phyloP scores from a whole-genome alignment of 345 rosid species.

The Lenwebbia sp. region DNA sequence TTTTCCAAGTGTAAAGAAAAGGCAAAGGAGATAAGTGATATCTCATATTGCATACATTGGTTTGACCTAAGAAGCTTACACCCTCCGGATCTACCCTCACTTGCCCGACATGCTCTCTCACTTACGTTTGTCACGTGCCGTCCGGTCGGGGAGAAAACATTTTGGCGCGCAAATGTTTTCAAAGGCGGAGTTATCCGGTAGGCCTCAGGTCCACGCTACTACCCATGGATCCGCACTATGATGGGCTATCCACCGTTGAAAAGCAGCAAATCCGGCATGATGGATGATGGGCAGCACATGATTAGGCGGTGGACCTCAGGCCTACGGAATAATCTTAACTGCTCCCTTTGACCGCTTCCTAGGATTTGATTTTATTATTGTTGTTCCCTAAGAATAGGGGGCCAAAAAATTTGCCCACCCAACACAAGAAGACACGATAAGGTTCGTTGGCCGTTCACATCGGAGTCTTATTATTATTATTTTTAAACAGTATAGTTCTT shows the following conservation, averaged over 20 bases:
- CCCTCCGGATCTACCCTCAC: not conserved
- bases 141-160: not conserved
- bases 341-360: not conserved
- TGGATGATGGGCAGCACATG: not conserved
- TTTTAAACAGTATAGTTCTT: not conserved
- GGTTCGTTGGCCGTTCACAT: constrained; percentile 1
- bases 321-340: not conserved
- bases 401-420: not conserved
- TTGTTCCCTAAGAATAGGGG: not conserved
- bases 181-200: not conserved
- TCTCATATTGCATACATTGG: not conserved
- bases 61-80: not conserved
- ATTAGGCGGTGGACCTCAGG: not conserved
- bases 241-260: not conserved
- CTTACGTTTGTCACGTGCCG: not conserved
- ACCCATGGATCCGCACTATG: not conserved
- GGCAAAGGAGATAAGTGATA: not conserved
- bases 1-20: not conserved
- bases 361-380: not conserved
- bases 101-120: not conserved
- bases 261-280: not conserved
- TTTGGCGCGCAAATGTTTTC: constrained; percentile 1
- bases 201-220: not conserved
- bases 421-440: not conserved
- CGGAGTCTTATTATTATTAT: not conserved